Percentiles rank a stretch among this genome's conserved stretches.
Conservation (phyloP, 352 stramenopile species). For the Phytophthora tubulina region DNA sequence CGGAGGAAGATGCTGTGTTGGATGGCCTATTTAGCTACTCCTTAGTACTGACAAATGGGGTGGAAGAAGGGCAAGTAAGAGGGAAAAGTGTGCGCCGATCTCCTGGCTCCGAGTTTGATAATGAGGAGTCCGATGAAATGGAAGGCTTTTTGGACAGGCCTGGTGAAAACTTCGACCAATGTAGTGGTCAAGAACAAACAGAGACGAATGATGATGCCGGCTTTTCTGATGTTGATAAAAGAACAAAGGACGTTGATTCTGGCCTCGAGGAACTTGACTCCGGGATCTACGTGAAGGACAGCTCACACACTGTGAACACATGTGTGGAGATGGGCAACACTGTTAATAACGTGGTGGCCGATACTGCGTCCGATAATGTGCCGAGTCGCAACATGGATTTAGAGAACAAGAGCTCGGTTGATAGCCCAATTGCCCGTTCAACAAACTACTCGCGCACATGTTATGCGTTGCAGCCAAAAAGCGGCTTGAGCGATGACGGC, state of each 20-base stretch:
- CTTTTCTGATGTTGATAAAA: neutral
- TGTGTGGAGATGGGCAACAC: no score
- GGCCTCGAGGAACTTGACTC: neutral
- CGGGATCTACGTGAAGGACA: neutral
- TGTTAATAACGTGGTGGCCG: no score
- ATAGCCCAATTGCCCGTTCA: neutral
- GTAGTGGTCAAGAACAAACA: neutral
- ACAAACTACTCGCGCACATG: neutral
- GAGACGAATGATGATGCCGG: neutral
- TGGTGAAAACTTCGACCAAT: neutral
- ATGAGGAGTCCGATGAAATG: neutral
- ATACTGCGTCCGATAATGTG: neutral
- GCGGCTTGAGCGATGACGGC: neutral
- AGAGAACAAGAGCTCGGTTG: neutral
- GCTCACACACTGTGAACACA: no score
- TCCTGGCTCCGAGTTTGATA: no score
- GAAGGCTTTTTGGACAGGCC: neutral
- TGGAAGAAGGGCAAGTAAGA: no score
- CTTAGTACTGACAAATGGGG: no score
- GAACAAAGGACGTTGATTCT: neutral
- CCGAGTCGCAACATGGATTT: neutral
- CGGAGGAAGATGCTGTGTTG: neutral
- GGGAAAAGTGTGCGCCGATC: no score
- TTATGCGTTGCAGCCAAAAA: neutral
- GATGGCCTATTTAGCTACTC: neutral